phyloP scores from a whole-genome alignment of 352 stramenopile genomes.

The Elongisporangium prolatum region DNA sequence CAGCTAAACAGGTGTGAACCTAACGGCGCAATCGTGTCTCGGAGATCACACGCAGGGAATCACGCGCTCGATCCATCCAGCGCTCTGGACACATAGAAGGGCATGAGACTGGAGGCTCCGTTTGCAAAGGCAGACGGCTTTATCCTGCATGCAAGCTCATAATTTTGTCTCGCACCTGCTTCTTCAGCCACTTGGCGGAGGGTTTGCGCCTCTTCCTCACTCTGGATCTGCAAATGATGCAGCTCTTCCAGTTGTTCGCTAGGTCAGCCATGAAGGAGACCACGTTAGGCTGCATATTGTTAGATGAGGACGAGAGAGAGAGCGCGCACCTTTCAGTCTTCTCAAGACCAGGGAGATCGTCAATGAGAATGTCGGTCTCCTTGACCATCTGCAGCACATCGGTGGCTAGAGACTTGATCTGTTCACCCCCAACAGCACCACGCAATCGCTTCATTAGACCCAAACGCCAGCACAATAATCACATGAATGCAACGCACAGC shows the following conservation, averaged over 20 bases:
- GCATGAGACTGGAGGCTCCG: too few species aligned
- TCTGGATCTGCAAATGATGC: slow-evolving; percentile 72
- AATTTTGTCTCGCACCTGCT: slow-evolving; percentile 39
- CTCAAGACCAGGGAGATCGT: slow-evolving; percentile 75
- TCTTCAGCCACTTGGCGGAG: slow-evolving; percentile 78
- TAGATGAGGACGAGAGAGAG: too few species aligned
- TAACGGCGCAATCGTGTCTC: slow-evolving; percentile 61
- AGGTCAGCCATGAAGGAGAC: not conserved
- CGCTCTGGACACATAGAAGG: slow-evolving; percentile 29
- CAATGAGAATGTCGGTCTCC: slow-evolving; percentile 74
- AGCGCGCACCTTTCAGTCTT: slow-evolving; percentile 61
- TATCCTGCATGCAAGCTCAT: too few species aligned
- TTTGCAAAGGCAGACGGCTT: too few species aligned
- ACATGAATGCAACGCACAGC: slow-evolving; percentile 20
- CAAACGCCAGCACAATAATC: not conserved
- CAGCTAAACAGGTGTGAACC: slow-evolving; percentile 9
- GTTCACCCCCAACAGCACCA: slow-evolving; percentile 1
- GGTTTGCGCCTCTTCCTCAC: slow-evolving; percentile 80
- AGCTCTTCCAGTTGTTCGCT: slow-evolving; percentile 81
- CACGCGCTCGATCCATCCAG: slow-evolving; percentile 78
- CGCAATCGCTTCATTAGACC: not conserved
- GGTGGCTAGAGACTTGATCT: slow-evolving; percentile 72
- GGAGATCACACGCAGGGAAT: slow-evolving; percentile 80
- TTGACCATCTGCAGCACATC: slow-evolving; percentile 78
- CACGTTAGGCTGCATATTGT: too few species aligned